Conservation (phyloP, 768 basidiomycete genomes). For the Lactarius hatsudake region DNA sequence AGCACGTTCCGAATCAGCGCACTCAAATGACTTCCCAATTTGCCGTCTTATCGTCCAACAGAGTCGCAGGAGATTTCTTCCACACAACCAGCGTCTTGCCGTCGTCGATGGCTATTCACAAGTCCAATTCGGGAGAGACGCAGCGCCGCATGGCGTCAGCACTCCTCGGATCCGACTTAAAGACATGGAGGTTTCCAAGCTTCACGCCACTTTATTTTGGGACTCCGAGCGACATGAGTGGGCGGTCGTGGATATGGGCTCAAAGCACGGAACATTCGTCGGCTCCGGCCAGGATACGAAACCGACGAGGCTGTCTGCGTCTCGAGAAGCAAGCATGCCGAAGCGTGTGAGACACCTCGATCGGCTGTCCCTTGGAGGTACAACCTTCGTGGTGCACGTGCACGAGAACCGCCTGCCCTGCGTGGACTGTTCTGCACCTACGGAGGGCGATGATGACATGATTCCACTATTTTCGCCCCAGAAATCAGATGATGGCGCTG, state of each 20-base stretch:
- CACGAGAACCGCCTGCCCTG: slow-evolving; percentile 64
- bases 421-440: slow-evolving; percentile 52
- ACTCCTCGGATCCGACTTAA: slow-evolving; percentile 70
- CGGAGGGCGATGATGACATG: slow-evolving; percentile 40
- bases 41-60: slow-evolving; percentile 41
- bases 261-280: slow-evolving; percentile 79
- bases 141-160: slow-evolving; percentile 46
- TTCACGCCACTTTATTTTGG: slow-evolving; percentile 76
- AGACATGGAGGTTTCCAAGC: slow-evolving; percentile 81
- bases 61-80: slow-evolving; percentile 42
- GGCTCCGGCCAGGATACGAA: slow-evolving; percentile 29
- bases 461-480: slow-evolving; percentile 54
- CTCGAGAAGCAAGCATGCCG: slow-evolving; percentile 68
- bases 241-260: slow-evolving; percentile 82
- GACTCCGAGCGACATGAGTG: slow-evolving; percentile 57
- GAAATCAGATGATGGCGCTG: background rate
- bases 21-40: slow-evolving; percentile 22
- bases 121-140: slow-evolving; percentile 73
- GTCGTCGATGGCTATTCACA: slow-evolving; percentile 63
- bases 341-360: slow-evolving; percentile 62
- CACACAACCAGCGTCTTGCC: slow-evolving; percentile 50
- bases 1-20: slow-evolving; percentile 10
- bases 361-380: slow-evolving; percentile 62
- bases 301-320: slow-evolving; percentile 47
- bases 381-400: slow-evolving; percentile 67